phyloP scores from a whole-genome alignment of 176 grass and related monocot genomes.

The Coix lacrymajobi region DNA sequence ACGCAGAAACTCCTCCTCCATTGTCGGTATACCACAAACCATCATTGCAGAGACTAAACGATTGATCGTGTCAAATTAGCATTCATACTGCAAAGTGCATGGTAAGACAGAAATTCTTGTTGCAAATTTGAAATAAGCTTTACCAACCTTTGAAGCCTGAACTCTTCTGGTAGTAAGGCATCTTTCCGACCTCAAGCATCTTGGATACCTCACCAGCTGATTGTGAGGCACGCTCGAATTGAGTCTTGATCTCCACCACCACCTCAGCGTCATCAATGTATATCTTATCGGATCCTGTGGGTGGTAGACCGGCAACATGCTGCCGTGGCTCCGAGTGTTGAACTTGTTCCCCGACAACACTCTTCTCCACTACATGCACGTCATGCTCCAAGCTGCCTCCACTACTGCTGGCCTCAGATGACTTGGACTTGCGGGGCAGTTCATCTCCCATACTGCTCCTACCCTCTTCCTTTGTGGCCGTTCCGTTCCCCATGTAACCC shows the following conservation, averaged over 20 bases:
- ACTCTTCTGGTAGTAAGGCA: conserved; percentile 79
- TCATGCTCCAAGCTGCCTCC: conserved; percentile 58
- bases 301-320: conserved; percentile 38
- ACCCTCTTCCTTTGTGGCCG: conserved; percentile 48
- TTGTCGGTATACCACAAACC: conserved; percentile 69
- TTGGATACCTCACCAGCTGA: conserved; percentile 69
- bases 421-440: conserved; percentile 48
- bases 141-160: conserved; percentile 74
- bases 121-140: neutral
- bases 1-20: conserved; percentile 56
- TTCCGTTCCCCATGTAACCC: conserved; percentile 46
- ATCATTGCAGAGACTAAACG: conserved; percentile 62
- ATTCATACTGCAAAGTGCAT: neutral
- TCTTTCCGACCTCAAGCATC: conserved; percentile 96
- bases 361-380: conserved; percentile 86
- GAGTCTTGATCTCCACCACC: conserved; percentile 65
- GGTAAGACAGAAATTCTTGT: neutral
- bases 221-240: conserved; percentile 71
- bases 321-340: conserved; percentile 33
- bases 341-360: conserved; percentile 55
- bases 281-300: conserved; percentile 31
- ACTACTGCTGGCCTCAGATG: conserved; percentile 48
- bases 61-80: neutral
- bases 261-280: conserved; percentile 73
- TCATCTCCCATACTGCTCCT: conserved; percentile 45